Evolutionary conservation across 345 rosid species (phyloP).

Genomic region (Mallotus nudiflorus): DNA sequence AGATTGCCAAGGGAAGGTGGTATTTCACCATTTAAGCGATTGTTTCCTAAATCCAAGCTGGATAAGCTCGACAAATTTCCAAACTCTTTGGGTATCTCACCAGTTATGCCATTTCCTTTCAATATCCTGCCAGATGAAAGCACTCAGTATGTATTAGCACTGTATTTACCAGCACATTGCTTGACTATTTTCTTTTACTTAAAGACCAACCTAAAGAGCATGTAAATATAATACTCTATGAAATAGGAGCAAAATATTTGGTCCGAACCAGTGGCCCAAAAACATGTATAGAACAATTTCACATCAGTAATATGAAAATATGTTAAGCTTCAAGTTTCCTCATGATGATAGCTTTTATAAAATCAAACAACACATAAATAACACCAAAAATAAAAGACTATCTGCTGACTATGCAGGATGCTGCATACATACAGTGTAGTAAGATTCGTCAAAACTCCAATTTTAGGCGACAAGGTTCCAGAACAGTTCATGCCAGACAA

Average conservation of each 20-base stretch:
- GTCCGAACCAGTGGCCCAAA: not conserved
- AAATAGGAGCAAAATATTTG: not conserved
- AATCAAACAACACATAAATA: too few species aligned
- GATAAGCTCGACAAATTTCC: constrained; percentile 84
- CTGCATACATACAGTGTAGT: constrained; percentile 64
- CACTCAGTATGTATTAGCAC: constrained; percentile 7
- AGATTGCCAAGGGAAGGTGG: constrained; percentile 84
- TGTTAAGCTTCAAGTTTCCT: not conserved
- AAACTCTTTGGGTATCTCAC: constrained; percentile 80
- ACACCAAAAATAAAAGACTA: not conserved
- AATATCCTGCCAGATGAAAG: constrained; percentile 57
- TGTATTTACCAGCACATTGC: not conserved
- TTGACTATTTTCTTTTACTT: not conserved
- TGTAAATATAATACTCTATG: not conserved
- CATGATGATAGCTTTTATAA: not conserved
- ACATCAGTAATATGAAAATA: not conserved
- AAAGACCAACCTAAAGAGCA: not conserved
- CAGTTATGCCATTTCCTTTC: constrained; percentile 87
- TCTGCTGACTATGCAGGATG: constrained; percentile 6
- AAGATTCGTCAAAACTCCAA: constrained; percentile 64
- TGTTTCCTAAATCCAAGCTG: constrained; percentile 85
- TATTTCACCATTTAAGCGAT: constrained; percentile 72
- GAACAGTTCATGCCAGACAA: constrained; percentile 78
- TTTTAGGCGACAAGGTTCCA: constrained; percentile 67
- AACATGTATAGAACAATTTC: not conserved